A percentile compares a stretch with the other conserved stretches of the same genome.
Evolutionary conservation across 257 asterid species (phyloP).

Genomic region (Solanum microdontum): DNA sequence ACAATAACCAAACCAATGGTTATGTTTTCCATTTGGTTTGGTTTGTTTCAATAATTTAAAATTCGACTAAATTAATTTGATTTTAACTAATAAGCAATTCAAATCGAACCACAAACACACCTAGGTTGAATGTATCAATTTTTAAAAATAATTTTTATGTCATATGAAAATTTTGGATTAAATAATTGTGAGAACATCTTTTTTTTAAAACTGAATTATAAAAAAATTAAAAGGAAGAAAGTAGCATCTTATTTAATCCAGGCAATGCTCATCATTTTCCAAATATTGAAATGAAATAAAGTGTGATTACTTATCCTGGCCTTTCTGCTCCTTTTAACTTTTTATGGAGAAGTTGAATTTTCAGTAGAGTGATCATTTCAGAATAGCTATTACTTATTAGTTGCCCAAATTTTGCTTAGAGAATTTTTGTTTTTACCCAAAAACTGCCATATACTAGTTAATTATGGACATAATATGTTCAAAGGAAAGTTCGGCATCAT

Average conservation of each 20-base stretch:
- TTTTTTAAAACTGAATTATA: no score
- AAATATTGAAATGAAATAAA: neutral
- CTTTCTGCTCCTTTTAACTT: neutral
- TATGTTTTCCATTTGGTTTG: neutral
- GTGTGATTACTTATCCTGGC: neutral
- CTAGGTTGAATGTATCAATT: neutral
- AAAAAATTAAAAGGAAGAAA: neutral
- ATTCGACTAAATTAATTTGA: no score
- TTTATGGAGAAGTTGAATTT: neutral
- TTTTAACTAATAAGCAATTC: neutral
- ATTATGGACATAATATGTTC: neutral
- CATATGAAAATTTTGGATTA: neutral
- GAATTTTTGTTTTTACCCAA: neutral
- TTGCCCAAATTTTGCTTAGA: neutral
- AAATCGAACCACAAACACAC: neutral
- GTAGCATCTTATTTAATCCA: neutral
- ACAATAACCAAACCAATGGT: no score
- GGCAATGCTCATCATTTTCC: neutral
- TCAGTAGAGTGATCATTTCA: neutral
- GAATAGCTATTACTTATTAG: neutral
- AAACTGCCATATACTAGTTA: neutral
- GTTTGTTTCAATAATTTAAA: neutral
- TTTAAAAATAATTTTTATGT: neutral
- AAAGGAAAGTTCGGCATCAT: neutral
- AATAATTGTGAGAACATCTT: neutral